phyloP scores from a whole-genome alignment of 257 asterid genomes.

The Solanum sejunctum region DNA sequence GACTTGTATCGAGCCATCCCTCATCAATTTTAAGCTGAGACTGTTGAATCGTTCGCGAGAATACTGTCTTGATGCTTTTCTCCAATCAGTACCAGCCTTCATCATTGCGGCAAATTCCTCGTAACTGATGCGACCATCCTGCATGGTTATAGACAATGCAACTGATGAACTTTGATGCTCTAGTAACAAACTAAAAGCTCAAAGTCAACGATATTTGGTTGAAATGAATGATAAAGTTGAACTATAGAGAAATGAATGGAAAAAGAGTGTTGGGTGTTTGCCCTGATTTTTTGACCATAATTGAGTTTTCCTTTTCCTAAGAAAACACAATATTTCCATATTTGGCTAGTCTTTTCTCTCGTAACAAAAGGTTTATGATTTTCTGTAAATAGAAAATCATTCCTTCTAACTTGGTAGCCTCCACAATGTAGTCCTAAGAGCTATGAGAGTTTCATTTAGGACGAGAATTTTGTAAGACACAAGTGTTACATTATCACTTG shows the following conservation, averaged over 20 bases:
- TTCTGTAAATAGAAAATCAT: too few relatives aligned
- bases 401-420: too few relatives aligned
- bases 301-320: background rate
- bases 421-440: too few relatives aligned
- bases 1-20: constrained; percentile 9
- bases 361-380: too few relatives aligned
- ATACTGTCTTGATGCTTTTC: constrained; percentile 22
- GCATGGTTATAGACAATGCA: background rate
- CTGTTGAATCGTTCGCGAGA: constrained; percentile 18
- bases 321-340: background rate
- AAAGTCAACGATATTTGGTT: background rate
- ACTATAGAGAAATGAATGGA: background rate
- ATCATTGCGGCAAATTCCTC: constrained; percentile 21
- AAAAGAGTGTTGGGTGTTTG: too few relatives aligned
- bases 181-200: background rate
- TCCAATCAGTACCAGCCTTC: constrained; percentile 27
- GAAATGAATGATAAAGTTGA: background rate
- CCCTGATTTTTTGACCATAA: too few relatives aligned
- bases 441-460: too few relatives aligned
- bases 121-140: constrained; percentile 21
- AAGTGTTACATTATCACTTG: too few relatives aligned
- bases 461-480: too few relatives aligned
- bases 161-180: background rate
- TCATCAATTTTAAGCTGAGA: constrained; percentile 18
- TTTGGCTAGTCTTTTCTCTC: too few relatives aligned